phyloP scores from a whole-genome alignment of 768 basidiomycete genomes.

The Rhizopogon sp. region DNA sequence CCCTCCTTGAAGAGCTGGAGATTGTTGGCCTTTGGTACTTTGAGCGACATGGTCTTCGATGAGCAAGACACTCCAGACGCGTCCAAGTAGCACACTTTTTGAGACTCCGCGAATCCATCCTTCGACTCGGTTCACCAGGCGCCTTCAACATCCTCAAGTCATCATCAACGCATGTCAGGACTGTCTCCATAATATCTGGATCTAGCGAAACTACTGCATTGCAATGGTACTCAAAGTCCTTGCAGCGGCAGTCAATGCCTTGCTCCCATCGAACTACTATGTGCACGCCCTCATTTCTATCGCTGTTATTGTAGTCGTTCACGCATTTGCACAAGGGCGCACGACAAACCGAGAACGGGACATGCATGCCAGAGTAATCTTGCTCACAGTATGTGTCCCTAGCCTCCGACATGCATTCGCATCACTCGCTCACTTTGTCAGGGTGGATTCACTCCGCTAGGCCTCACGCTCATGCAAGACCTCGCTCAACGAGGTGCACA shows the following conservation, averaged over 20 bases:
- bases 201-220: background rate
- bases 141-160: background rate
- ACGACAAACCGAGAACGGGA: slow-evolving; percentile 70
- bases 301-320: slow-evolving; percentile 41
- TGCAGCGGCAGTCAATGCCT: slow-evolving; percentile 30
- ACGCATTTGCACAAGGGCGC: slow-evolving; percentile 63
- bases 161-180: background rate
- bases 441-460: slow-evolving; percentile 75
- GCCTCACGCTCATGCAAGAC: slow-evolving; percentile 58
- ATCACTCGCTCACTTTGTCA: slow-evolving; percentile 19
- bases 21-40: slow-evolving; percentile 86
- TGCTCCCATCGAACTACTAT: slow-evolving; percentile 56
- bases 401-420: background rate
- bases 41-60: slow-evolving; percentile 69
- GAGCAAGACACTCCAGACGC: slow-evolving; percentile 11
- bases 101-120: slow-evolving; percentile 10
- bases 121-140: too few relatives aligned
- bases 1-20: slow-evolving; percentile 96
- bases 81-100: slow-evolving; percentile 3
- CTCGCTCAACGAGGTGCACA: slow-evolving; percentile 76
- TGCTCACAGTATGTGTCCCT: slow-evolving; percentile 56
- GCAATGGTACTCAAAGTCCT: slow-evolving; percentile 53
- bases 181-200: background rate
- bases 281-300: slow-evolving; percentile 45
- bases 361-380: slow-evolving; percentile 63